These are phyloP conservation scores for Candida ponderosae DNA, from an alignment of 805 yeast genomes.

Conservation along the genomic window DNA sequence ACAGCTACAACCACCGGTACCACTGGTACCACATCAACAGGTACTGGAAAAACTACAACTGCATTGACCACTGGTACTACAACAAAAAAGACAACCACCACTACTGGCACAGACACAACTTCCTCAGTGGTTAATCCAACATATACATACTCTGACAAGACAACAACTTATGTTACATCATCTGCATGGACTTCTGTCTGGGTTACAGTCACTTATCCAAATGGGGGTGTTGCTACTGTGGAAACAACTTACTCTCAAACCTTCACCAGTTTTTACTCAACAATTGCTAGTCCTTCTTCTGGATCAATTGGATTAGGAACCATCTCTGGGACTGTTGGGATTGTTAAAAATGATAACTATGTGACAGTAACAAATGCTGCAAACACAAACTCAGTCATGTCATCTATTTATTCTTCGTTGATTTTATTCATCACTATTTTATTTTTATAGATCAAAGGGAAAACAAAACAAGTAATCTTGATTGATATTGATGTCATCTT, in stretches of 20 bases:
- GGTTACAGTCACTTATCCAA: constrained; percentile 40
- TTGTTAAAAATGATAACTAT: constrained; percentile 35
- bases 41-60: constrained; percentile 2
- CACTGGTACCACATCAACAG: not conserved
- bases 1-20: not conserved
- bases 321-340: constrained; percentile 62
- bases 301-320: constrained; percentile 83
- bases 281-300: constrained; percentile 39
- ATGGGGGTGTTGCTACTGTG: constrained; percentile 38
- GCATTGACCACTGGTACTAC: constrained; percentile 1
- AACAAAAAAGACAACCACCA: not conserved
- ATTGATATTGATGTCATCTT: too few species aligned
- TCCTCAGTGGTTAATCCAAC: constrained; percentile 10
- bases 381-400: not conserved
- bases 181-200: constrained; percentile 33
- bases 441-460: too few species aligned
- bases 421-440: not conserved
- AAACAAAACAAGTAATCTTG: too few species aligned
- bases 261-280: constrained; percentile 37
- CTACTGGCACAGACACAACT: not conserved
- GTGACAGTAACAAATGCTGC: constrained; percentile 24
- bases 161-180: constrained; percentile 22
- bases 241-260: constrained; percentile 48
- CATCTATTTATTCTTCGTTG: not conserved
- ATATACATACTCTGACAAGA: constrained; percentile 19